Evolutionary conservation across 2,329 filamentous ascomycete species (phyloP).

Genomic region (Botrytis elliptica): DNA sequence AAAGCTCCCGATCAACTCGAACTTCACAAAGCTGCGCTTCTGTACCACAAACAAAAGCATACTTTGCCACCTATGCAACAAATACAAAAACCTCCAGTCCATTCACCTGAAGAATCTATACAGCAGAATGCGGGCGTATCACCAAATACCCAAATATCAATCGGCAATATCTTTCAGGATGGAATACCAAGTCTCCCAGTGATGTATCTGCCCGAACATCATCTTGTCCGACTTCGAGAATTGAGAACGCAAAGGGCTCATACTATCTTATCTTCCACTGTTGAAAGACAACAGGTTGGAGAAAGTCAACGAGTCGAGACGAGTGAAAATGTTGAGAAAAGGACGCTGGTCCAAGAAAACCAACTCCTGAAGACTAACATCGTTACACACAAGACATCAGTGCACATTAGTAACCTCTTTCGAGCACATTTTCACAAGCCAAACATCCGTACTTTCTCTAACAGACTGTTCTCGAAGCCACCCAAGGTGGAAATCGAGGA

Average conservation of each 20-base stretch:
- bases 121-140: background rate
- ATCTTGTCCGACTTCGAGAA: background rate
- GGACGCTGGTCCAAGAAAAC: background rate
- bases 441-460: background rate
- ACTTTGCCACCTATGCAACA: background rate
- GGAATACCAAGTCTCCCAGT: background rate
- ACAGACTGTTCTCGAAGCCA: background rate
- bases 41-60: background rate
- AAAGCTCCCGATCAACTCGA: background rate
- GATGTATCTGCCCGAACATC: background rate
- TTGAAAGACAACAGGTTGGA: rapidly evolving
- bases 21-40: background rate
- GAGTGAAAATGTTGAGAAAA: background rate
- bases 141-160: background rate
- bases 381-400: background rate
- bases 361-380: background rate
- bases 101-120: background rate
- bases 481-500: background rate
- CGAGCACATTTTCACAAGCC: background rate
- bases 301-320: background rate
- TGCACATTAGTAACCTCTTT: background rate
- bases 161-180: constrained; percentile 5
- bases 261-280: too few species aligned
- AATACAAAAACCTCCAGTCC: too few species aligned
- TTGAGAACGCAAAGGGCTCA: background rate